These are phyloP conservation scores for Penicillium sp. DNA, from an alignment of 2,329 filamentous ascomycete species.

Conservation along the genomic window DNA sequence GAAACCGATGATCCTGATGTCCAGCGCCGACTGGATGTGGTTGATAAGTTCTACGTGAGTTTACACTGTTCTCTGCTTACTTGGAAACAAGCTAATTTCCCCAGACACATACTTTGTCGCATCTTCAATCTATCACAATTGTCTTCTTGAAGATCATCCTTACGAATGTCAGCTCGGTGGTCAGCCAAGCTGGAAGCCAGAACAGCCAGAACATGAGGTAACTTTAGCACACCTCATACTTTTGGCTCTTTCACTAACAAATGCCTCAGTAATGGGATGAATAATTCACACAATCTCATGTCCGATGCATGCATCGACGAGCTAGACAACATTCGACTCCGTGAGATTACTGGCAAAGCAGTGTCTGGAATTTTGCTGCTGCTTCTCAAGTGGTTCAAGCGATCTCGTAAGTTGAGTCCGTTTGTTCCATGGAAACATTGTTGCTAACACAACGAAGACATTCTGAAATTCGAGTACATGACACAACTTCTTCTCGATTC, in stretches of 20 bases:
- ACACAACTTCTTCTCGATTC: constrained; percentile 91
- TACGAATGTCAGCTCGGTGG: constrained; percentile 82
- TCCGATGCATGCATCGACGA: constrained; percentile 63
- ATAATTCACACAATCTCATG: constrained; percentile 27
- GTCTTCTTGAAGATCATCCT: constrained; percentile 88
- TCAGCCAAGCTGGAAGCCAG: constrained; percentile 58
- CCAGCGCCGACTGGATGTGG: constrained; percentile 64
- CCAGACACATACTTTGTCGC: constrained; percentile 73
- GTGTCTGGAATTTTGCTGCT: constrained; percentile 85
- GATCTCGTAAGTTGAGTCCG: constrained; percentile 71
- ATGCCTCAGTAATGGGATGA: constrained; percentile 30
- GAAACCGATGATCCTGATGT: constrained; percentile 42
- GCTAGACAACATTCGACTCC: constrained; percentile 74
- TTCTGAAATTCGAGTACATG: constrained; percentile 94
- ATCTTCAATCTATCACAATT: constrained; percentile 90
- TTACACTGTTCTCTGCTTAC: background rate
- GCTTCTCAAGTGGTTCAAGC: constrained; percentile 94
- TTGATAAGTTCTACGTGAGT: constrained; percentile 85
- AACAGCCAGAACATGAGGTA: constrained; percentile 51
- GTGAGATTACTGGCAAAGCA: constrained; percentile 89
- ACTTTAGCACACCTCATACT: no score
- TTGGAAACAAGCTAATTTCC: background rate
- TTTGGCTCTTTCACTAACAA: no score
- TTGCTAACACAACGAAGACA: constrained; percentile 57
- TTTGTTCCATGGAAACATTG: background rate